These are phyloP conservation scores for Ceriops decandra DNA, from an alignment of 345 rosid species.

Conservation along the genomic window DNA sequence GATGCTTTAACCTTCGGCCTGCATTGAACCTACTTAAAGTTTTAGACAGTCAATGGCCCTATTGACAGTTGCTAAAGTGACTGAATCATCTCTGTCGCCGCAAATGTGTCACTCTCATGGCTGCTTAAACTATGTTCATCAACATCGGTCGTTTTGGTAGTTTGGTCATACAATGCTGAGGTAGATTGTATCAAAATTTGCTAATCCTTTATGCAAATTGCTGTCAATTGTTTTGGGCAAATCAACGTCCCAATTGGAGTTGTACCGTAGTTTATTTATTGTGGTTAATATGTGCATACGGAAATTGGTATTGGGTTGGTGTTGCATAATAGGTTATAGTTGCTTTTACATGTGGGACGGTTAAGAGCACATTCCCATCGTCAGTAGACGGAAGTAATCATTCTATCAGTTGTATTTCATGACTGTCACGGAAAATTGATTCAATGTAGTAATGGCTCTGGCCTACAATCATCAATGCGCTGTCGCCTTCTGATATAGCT, in stretches of 20 bases:
- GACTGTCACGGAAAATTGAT: background rate
- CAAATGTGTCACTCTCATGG: background rate
- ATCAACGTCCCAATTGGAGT: background rate
- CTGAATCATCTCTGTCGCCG: background rate
- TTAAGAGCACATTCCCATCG: background rate
- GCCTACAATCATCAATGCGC: background rate
- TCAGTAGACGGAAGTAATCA: background rate
- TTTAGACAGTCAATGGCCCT: background rate
- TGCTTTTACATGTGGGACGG: background rate
- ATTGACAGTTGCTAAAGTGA: background rate
- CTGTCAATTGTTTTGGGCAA: background rate
- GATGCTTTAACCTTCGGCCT: background rate
- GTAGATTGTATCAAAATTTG: background rate
- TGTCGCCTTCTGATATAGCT: background rate
- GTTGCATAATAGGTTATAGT: background rate
- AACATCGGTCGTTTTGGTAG: background rate
- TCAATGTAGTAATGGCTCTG: background rate
- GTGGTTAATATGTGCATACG: background rate
- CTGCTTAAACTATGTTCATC: constrained; percentile 3
- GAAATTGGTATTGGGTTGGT: background rate
- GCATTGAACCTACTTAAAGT: background rate
- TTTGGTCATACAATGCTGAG: background rate
- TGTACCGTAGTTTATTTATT: background rate
- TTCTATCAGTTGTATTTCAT: background rate
- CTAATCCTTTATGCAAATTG: background rate